phyloP scores from a whole-genome alignment of 768 basidiomycete genomes.

The Steccherinum ochraceum region DNA sequence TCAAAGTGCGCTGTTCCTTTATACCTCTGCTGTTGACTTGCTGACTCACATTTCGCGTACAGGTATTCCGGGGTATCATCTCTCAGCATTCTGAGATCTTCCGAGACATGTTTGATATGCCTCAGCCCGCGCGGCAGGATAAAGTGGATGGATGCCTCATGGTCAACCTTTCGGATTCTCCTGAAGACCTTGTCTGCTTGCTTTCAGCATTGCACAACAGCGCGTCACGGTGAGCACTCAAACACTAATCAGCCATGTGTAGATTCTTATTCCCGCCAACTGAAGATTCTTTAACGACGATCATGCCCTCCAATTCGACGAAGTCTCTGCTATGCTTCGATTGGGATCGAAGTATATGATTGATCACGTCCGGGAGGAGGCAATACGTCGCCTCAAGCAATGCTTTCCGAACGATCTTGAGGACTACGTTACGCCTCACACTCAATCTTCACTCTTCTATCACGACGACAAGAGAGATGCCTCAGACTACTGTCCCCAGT shows the following conservation, averaged over 20 bases:
- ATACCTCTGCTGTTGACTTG: background rate
- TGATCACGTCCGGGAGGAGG: slow-evolving; percentile 7
- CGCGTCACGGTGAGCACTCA: background rate
- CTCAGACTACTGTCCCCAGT: background rate
- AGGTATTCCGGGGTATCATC: background rate
- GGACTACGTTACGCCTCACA: background rate
- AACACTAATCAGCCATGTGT: background rate
- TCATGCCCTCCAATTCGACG: background rate
- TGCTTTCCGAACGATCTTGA: slow-evolving; percentile 4
- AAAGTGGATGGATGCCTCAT: slow-evolving; percentile 1
- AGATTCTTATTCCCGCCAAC: background rate
- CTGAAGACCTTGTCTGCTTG: background rate
- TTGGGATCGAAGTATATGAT: slow-evolving; percentile 8
- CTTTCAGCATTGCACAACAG: background rate
- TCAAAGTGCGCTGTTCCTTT: slow-evolving; percentile 9
- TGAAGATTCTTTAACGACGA: background rate
- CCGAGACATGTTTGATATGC: slow-evolving; percentile 1
- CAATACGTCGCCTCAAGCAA: slow-evolving; percentile 6
- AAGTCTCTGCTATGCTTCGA: background rate
- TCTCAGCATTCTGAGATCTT: background rate
- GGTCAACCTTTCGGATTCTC: background rate
- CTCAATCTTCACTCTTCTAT: background rate
- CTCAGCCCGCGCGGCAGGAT: background rate
- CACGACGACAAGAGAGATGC: too few species aligned
- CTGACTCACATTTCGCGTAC: background rate